phyloP scores from a whole-genome alignment of 306 rosid species.

The Inga laurina region DNA sequence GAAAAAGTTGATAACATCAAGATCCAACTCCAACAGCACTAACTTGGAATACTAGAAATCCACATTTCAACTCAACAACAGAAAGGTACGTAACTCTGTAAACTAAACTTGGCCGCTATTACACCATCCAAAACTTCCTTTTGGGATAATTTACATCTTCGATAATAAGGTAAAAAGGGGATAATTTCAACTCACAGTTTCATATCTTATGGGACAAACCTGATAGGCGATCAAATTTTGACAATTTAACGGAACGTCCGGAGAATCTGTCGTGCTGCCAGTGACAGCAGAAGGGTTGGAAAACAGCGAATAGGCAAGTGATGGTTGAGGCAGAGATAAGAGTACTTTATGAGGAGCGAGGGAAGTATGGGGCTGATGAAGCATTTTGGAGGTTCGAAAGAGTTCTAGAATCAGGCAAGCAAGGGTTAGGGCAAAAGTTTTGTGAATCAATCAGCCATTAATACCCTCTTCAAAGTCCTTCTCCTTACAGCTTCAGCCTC shows the following conservation, averaged over 20 bases:
- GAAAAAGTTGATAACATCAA: background rate
- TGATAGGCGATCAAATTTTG: background rate
- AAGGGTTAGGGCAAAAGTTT: background rate
- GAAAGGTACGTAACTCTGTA: background rate
- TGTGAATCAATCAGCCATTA: background rate
- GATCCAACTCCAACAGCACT: too few relatives aligned
- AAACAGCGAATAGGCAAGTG: background rate
- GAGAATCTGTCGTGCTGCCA: background rate
- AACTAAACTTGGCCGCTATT: background rate
- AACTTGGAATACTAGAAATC: background rate
- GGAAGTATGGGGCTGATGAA: background rate
- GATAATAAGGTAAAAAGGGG: background rate
- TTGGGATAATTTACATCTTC: background rate
- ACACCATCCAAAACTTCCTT: background rate
- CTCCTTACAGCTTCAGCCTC: background rate
- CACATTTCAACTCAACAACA: background rate
- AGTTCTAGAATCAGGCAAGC: background rate
- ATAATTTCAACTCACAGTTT: constrained; percentile 30
- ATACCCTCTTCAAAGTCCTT: background rate
- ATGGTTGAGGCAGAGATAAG: background rate
- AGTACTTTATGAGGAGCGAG: background rate
- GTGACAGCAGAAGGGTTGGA: constrained; percentile 1
- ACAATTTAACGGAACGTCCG: background rate
- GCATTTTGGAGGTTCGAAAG: background rate
- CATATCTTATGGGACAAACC: constrained; percentile 26